A percentile compares a stretch with the other conserved stretches of the same genome.
Conservation (phyloP, 495 filamentous ascomycete species). For the Clohesyomyces aquaticus region DNA sequence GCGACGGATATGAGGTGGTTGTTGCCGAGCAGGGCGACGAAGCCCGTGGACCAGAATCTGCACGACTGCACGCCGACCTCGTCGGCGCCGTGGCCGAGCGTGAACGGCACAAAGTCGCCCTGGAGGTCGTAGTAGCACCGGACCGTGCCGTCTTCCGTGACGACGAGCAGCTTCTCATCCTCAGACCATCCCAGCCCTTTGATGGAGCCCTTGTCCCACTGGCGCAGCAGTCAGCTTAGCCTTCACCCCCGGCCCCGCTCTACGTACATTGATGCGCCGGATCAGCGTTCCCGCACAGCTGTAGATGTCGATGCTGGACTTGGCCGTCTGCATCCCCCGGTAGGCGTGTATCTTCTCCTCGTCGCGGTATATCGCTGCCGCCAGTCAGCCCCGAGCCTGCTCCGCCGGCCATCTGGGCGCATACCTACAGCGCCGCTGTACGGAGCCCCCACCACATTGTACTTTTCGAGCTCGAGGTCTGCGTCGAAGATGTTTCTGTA, state of each 20-base stretch:
- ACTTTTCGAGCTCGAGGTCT: slow-evolving; percentile 93
- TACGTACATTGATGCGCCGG: slow-evolving; percentile 64
- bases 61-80: slow-evolving; percentile 84
- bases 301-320: slow-evolving; percentile 91
- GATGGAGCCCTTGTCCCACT: slow-evolving; percentile 92
- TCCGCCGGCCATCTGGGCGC: slow-evolving; percentile 34
- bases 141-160: slow-evolving; percentile 88
- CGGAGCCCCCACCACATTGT: slow-evolving; percentile 88
- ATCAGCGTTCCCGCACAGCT: slow-evolving; percentile 88
- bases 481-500: slow-evolving; percentile 91
- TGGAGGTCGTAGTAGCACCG: slow-evolving; percentile 89
- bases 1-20: slow-evolving; percentile 86
- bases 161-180: slow-evolving; percentile 87
- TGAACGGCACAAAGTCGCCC: slow-evolving; percentile 93
- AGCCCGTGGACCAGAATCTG: slow-evolving; percentile 87
- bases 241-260: neutral
- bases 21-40: slow-evolving; percentile 90
- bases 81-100: slow-evolving; percentile 87
- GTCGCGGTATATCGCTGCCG: slow-evolving; percentile 81
- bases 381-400: slow-evolving; percentile 9
- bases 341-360: slow-evolving; percentile 80
- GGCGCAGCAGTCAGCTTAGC: slow-evolving; percentile 39
- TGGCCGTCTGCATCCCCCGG: slow-evolving; percentile 69
- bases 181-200: slow-evolving; percentile 95
- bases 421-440: slow-evolving; percentile 91